phyloP scores from a whole-genome alignment of 2,329 filamentous ascomycete genomes.

The Pestalotiopsis sp. region DNA sequence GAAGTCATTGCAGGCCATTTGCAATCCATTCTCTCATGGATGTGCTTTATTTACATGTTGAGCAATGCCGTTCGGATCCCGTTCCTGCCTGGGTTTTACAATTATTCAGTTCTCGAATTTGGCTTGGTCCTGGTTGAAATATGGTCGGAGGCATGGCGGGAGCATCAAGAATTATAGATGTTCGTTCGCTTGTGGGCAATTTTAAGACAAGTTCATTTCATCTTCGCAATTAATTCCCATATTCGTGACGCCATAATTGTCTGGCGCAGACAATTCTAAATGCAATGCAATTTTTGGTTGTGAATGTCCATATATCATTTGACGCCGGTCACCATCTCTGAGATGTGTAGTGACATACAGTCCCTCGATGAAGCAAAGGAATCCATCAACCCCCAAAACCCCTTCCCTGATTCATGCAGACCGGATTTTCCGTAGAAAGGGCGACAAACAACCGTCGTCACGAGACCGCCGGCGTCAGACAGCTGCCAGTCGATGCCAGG shows the following conservation, averaged over 20 bases:
- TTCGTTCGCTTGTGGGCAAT: background rate
- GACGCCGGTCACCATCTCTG: slow-evolving; percentile 62
- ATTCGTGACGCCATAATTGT: background rate
- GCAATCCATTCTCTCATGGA: background rate
- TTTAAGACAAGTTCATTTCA: background rate
- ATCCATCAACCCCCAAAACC: slow-evolving; percentile 44
- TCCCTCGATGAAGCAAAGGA: slow-evolving; percentile 61
- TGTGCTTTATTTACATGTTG: background rate
- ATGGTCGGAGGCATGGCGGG: background rate
- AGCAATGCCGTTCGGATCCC: background rate
- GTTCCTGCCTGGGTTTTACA: background rate
- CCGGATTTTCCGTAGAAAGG: slow-evolving; percentile 16
- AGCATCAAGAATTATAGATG: background rate
- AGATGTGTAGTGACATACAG: slow-evolving; percentile 61
- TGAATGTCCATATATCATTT: slow-evolving; percentile 61
- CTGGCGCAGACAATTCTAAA: slow-evolving; percentile 8
- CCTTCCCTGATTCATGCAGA: slow-evolving; percentile 17
- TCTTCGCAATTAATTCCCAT: slow-evolving; percentile 7
- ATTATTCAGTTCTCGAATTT: background rate
- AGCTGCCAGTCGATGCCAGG: slow-evolving; percentile 7
- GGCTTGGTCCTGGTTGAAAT: background rate
- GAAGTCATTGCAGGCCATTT: background rate
- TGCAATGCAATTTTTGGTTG: slow-evolving; percentile 30
- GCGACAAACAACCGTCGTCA: slow-evolving; percentile 2
- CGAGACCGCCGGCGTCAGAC: slow-evolving; percentile 1